Percentiles rank a stretch among this genome's conserved stretches.
Conservation (phyloP, 805 yeast species). For the Yarrowia yakushimensis region DNA sequence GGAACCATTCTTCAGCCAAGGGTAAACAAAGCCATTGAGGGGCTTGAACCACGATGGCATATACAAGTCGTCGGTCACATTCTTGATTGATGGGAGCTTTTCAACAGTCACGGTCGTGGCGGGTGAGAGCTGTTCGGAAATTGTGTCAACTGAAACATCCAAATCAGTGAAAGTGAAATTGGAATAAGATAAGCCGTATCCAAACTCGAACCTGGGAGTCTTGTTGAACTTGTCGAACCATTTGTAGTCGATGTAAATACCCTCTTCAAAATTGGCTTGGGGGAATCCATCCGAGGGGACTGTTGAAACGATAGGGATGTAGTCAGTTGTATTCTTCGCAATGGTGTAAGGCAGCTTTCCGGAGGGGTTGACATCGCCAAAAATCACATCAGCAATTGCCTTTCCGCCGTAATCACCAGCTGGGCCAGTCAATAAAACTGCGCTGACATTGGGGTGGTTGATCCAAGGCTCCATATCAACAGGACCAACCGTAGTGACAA, state of each 20-base stretch:
- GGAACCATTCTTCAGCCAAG: no score
- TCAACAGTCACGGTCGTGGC: neutral
- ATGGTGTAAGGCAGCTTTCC: conserved; percentile 63
- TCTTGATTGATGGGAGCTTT: neutral
- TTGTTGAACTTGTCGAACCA: conserved; percentile 55
- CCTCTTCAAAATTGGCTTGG: conserved; percentile 40
- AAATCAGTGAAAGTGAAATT: conserved; percentile 40
- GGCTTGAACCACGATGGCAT: no score
- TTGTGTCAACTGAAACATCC: conserved; percentile 44
- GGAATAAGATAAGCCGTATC: conserved; percentile 58
- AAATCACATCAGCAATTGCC: conserved; percentile 55
- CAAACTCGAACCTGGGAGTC: conserved; percentile 60
- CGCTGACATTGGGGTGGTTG: conserved; percentile 56
- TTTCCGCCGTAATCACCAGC: conserved; percentile 55
- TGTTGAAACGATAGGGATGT: conserved; percentile 48
- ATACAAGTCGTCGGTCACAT: no score
- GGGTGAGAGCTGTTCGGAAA: conserved; percentile 45
- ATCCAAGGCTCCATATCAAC: conserved; percentile 55
- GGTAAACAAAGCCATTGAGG: no score
- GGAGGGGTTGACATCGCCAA: conserved; percentile 60
- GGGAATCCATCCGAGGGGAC: conserved; percentile 40
- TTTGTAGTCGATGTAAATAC: conserved; percentile 53
- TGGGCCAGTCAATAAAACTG: conserved; percentile 53
- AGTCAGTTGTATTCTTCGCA: conserved; percentile 50
- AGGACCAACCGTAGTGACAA: conserved; percentile 57